A percentile compares a stretch with the other conserved stretches of the same genome.
Evolutionary conservation across 495 filamentous ascomycete genomes (phyloP).

Genomic region (Penicillium arizonense): DNA sequence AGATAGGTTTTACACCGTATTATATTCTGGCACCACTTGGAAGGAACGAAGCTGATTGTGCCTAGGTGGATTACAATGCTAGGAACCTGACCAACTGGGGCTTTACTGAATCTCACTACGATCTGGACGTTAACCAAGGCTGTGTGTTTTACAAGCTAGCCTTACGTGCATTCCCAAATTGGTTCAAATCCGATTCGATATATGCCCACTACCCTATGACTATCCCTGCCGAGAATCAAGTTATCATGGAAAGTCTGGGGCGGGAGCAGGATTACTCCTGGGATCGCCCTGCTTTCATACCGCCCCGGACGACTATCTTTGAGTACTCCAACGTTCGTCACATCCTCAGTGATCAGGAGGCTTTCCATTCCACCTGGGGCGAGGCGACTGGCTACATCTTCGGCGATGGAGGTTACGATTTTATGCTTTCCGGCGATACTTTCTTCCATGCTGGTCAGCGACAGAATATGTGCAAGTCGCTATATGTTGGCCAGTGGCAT

Average conservation of each 20-base stretch:
- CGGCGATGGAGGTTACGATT: slow-evolving; percentile 39
- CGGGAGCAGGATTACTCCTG: slow-evolving; percentile 71
- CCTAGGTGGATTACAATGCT: slow-evolving; percentile 62
- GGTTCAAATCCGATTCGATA: slow-evolving; percentile 75
- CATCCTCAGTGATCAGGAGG: slow-evolving; percentile 57
- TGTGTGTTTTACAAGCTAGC: slow-evolving; percentile 86
- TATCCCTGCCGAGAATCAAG: slow-evolving; percentile 67
- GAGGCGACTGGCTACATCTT: slow-evolving; percentile 52
- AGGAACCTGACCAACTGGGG: slow-evolving; percentile 78
- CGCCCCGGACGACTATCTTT: slow-evolving; percentile 51
- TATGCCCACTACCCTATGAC: slow-evolving; percentile 91
- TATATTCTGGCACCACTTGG: no score
- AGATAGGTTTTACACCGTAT: slow-evolving; percentile 47
- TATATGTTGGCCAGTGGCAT: slow-evolving; percentile 48
- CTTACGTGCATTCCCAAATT: slow-evolving; percentile 73
- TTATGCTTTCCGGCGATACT: no score
- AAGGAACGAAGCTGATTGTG: no score
- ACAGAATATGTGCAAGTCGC: slow-evolving; percentile 39
- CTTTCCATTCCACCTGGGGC: slow-evolving; percentile 67
- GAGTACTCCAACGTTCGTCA: slow-evolving; percentile 61
- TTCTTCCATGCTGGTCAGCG: slow-evolving; percentile 44
- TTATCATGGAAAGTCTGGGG: slow-evolving; percentile 71
- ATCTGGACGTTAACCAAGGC: slow-evolving; percentile 72
- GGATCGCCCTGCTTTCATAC: slow-evolving; percentile 56
- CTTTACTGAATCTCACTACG: slow-evolving; percentile 68